Evolutionary conservation across 306 rosid species (phyloP).

Genomic region (Prinsepia uniflora): DNA sequence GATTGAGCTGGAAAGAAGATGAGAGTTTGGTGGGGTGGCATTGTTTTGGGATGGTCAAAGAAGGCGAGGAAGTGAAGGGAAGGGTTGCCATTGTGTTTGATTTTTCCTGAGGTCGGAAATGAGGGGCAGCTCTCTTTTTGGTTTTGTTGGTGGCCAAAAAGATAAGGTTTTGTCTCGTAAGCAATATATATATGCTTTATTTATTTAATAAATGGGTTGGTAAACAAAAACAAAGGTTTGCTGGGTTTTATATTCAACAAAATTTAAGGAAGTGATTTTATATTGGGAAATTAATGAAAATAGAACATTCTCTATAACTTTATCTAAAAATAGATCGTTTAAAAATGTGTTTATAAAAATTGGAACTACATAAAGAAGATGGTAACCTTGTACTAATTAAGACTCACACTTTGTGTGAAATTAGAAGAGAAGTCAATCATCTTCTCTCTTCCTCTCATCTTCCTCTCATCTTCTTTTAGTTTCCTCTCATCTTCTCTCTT

Average conservation of each 20-base stretch:
- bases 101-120: constrained; percentile 16
- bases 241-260: not conserved
- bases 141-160: constrained; percentile 20
- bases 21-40: constrained; percentile 35
- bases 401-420: too few relatives aligned
- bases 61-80: constrained; percentile 40
- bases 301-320: too few relatives aligned
- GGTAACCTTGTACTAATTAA: too few relatives aligned
- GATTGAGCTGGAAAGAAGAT: constrained; percentile 29
- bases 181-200: not conserved
- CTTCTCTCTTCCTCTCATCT: too few relatives aligned
- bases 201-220: not conserved
- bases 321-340: too few relatives aligned
- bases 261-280: too few relatives aligned
- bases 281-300: too few relatives aligned
- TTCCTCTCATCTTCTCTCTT: too few relatives aligned
- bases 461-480: too few relatives aligned
- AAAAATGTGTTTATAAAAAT: too few relatives aligned
- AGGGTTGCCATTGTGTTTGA: constrained; percentile 54
- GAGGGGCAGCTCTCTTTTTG: constrained; percentile 6
- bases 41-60: constrained; percentile 35
- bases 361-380: too few relatives aligned
- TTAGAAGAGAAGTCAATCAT: too few relatives aligned
- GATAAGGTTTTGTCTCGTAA: constrained; percentile 39
- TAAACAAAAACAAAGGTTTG: not conserved